A percentile compares a stretch with the other conserved stretches of the same genome.
Conservation (phyloP, 495 filamentous ascomycete genomes). For the Penicillium waksmanii region DNA sequence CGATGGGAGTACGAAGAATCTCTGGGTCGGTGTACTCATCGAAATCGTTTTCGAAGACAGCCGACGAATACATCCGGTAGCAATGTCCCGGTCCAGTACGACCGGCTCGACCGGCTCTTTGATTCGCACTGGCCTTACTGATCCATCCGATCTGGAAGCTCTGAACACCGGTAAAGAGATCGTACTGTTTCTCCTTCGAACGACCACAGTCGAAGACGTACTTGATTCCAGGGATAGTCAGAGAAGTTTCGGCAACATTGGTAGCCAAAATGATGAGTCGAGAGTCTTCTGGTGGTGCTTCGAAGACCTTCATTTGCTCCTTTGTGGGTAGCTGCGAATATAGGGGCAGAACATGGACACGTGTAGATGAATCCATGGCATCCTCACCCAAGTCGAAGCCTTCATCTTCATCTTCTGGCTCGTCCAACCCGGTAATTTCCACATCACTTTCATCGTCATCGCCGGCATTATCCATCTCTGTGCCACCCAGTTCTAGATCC, state of each 20-base stretch:
- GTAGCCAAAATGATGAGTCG: slow-evolving; percentile 91
- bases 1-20: slow-evolving; percentile 88
- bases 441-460: slow-evolving; percentile 47
- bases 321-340: slow-evolving; percentile 94
- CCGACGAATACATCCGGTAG: slow-evolving; percentile 91
- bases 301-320: slow-evolving; percentile 93
- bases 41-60: slow-evolving; percentile 92
- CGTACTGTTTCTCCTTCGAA: slow-evolving; percentile 87
- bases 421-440: slow-evolving; percentile 54
- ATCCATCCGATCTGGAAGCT: slow-evolving; percentile 96
- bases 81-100: slow-evolving; percentile 96
- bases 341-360: slow-evolving; percentile 84
- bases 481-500: slow-evolving; percentile 79
- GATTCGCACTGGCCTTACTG: slow-evolving; percentile 93
- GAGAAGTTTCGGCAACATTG: slow-evolving; percentile 94
- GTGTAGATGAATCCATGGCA: slow-evolving; percentile 65
- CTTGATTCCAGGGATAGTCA: slow-evolving; percentile 93
- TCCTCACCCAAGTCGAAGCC: slow-evolving; percentile 64
- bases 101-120: slow-evolving; percentile 92
- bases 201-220: slow-evolving; percentile 97
- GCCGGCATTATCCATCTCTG: slow-evolving; percentile 47
- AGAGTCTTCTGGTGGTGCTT: slow-evolving; percentile 79
- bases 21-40: slow-evolving; percentile 84
- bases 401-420: slow-evolving; percentile 56
- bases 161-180: slow-evolving; percentile 84